Percentiles rank a stretch among this genome's conserved stretches.
phyloP scores from a whole-genome alignment of 352 stramenopile species.

The Phytophthora idaei region DNA sequence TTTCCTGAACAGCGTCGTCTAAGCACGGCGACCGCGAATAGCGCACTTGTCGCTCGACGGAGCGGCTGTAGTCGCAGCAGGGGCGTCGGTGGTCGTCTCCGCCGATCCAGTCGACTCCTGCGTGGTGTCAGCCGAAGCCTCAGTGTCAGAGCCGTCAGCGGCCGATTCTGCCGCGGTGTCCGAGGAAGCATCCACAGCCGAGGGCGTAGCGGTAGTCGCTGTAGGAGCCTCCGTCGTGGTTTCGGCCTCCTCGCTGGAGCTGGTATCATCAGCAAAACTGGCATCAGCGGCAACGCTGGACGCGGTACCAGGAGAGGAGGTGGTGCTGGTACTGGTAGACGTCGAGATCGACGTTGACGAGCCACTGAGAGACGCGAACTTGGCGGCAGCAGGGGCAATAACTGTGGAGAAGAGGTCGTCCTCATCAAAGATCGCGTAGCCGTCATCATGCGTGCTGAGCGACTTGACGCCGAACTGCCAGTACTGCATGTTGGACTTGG shows the following conservation, averaged over 20 bases:
- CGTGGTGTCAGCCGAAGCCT: conserved; percentile 2
- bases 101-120: neutral
- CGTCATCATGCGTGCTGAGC: conserved; percentile 25
- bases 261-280: neutral
- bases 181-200: conserved; percentile 18
- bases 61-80: conserved; percentile 14
- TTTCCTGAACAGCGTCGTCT: conserved; percentile 1
- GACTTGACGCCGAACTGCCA: conserved; percentile 45
- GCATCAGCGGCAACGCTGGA: conserved; percentile 19
- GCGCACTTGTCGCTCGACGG: conserved; percentile 33
- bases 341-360: conserved; percentile 22
- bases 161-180: conserved; percentile 6
- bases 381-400: conserved; percentile 21
- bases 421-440: conserved; percentile 32
- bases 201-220: conserved; percentile 13
- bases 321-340: conserved; percentile 2
- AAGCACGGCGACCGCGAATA: conserved; percentile 28
- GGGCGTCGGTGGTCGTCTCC: neutral
- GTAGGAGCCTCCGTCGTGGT: conserved; percentile 16
- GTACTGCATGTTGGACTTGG: conserved; percentile 47
- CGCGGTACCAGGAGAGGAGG: neutral
- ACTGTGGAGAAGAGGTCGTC: conserved; percentile 24
- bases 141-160: conserved; percentile 4
- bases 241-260: conserved; percentile 10
- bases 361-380: conserved; percentile 34